These are phyloP conservation scores for Melastoma malabathricum DNA, from an alignment of 345 rosid genomes.

Conservation along the genomic window DNA sequence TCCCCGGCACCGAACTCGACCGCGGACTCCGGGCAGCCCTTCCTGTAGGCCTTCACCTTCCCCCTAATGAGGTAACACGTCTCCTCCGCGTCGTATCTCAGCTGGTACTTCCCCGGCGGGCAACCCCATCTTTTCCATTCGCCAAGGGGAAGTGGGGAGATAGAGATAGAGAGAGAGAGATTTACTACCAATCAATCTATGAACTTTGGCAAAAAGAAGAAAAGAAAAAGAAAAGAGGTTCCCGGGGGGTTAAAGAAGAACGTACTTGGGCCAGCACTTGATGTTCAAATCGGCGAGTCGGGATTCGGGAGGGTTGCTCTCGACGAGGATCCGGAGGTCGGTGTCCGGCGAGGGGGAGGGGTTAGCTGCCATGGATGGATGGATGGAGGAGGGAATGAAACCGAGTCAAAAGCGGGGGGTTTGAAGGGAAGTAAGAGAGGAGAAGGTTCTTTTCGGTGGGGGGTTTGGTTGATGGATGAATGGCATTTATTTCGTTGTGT, in stretches of 20 bases:
- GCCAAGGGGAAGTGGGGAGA: background rate
- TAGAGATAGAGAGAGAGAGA: background rate
- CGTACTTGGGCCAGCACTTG: slow-evolving; percentile 93
- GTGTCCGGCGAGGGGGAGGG: slow-evolving; percentile 17
- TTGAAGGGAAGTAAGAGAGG: background rate
- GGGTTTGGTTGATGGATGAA: too few species aligned
- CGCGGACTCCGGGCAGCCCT: slow-evolving; percentile 28
- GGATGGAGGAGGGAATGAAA: background rate
- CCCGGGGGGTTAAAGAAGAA: background rate
- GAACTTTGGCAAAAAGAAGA: background rate
- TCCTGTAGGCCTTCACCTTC: slow-evolving; percentile 58
- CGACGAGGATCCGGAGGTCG: slow-evolving; percentile 42
- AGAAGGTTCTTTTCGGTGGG: background rate
- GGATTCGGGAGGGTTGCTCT: slow-evolving; percentile 56
- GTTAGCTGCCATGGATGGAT: background rate
- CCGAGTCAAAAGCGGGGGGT: background rate
- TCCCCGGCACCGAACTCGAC: slow-evolving; percentile 94
- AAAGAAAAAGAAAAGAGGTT: background rate
- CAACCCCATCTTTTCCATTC: slow-evolving; percentile 58
- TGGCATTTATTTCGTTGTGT: too few species aligned
- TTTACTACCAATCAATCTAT: too few species aligned
- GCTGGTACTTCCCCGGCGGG: slow-evolving; percentile 72
- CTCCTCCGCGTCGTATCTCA: slow-evolving; percentile 82
- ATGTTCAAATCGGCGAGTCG: slow-evolving; percentile 55
- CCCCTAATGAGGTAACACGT: slow-evolving; percentile 73